Evolutionary conservation across 805 yeast genomes (phyloP).

Genomic region (Metschnikowia lunata): DNA sequence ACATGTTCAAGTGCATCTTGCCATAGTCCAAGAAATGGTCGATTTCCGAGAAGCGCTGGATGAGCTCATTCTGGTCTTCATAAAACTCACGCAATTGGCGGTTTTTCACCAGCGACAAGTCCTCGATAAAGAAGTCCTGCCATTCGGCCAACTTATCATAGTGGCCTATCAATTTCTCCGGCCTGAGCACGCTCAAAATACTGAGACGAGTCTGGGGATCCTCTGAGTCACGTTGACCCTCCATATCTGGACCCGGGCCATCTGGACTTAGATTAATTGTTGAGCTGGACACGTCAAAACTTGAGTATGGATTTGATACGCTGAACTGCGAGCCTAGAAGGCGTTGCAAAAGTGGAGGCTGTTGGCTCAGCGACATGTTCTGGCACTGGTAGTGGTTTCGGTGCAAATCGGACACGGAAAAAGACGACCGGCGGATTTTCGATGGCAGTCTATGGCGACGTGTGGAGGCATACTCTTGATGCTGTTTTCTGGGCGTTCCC

Average conservation of each 20-base stretch:
- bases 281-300: conserved; percentile 9
- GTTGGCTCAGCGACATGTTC: not conserved
- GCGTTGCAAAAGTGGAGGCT: conserved; percentile 26
- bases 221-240: conserved; percentile 16
- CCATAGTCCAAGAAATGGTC: conserved; percentile 70
- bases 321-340: conserved; percentile 26
- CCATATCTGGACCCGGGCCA: conserved; percentile 5
- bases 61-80: conserved; percentile 53
- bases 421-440: conserved; percentile 14
- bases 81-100: conserved; percentile 42
- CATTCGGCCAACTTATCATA: conserved; percentile 28
- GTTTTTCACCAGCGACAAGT: conserved; percentile 19
- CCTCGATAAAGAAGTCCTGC: conserved; percentile 20
- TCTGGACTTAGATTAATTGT: conserved; percentile 7
- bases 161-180: conserved; percentile 33
- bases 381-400: conserved; percentile 4
- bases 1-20: conserved; percentile 55
- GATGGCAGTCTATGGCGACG: conserved; percentile 3
- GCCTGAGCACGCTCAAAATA: conserved; percentile 24
- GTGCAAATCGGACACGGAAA: conserved; percentile 15
- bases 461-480: not conserved
- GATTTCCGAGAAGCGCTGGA: conserved; percentile 53
- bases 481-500: not conserved
- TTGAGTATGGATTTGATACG: conserved; percentile 28
- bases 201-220: conserved; percentile 23